A percentile compares a stretch with the other conserved stretches of the same genome.
phyloP scores from a whole-genome alignment of 2,329 filamentous ascomycete species.

The Stachybotrys echinatus region DNA sequence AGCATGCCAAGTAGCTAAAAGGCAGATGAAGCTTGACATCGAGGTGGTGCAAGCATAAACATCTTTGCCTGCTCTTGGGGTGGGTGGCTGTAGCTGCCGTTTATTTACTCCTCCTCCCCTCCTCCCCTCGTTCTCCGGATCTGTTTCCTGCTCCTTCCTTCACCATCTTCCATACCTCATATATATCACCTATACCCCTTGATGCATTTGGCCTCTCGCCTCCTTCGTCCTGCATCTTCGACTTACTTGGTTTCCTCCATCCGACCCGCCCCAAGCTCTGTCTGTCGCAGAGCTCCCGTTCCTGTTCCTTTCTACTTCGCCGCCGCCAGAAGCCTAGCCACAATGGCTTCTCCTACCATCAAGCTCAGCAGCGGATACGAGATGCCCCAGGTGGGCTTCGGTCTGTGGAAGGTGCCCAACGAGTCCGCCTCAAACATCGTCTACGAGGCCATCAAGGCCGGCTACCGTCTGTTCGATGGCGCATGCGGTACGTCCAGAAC shows the following conservation, averaged over 20 bases:
- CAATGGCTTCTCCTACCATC: slow-evolving; percentile 39
- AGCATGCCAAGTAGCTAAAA: too few relatives aligned
- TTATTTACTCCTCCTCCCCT: too few relatives aligned
- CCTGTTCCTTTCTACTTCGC: not conserved
- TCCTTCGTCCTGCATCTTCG: not conserved
- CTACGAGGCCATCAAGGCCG: slow-evolving; percentile 67
- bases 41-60: too few relatives aligned
- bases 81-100: too few relatives aligned
- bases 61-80: too few relatives aligned
- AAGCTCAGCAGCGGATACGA: slow-evolving; percentile 61
- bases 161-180: not conserved
- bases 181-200: not conserved
- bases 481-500: slow-evolving; percentile 45
- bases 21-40: too few relatives aligned
- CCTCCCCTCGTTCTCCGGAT: too few relatives aligned
- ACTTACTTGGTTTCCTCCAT: slow-evolving; percentile 1
- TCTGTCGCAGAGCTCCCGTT: not conserved
- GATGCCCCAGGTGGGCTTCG: slow-evolving; percentile 73
- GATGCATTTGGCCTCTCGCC: not conserved
- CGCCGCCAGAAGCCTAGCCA: slow-evolving; percentile 11
- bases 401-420: slow-evolving; percentile 80
- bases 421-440: slow-evolving; percentile 68
- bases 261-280: slow-evolving; percentile 3
- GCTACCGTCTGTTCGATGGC: slow-evolving; percentile 56
- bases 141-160: not conserved